Evolutionary conservation across 2,329 filamentous ascomycete species (phyloP).

Genomic region (Microdochium nivale): DNA sequence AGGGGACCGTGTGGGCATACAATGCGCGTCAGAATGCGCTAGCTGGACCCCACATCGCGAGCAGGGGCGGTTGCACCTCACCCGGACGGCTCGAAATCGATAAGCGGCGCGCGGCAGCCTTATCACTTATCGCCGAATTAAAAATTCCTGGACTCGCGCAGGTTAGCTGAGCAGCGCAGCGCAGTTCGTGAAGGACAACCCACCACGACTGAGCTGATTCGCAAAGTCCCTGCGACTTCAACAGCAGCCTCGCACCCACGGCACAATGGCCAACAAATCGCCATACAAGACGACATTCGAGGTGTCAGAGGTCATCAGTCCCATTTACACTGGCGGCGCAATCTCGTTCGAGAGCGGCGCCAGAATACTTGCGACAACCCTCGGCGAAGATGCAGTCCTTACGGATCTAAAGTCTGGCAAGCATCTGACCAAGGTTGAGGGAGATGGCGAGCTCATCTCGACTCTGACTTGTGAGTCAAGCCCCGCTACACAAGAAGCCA

Average conservation of each 20-base stretch:
- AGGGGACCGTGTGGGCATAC: too few species aligned
- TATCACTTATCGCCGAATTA: too few species aligned
- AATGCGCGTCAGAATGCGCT: too few species aligned
- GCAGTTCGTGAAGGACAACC: not conserved
- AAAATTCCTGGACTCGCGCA: too few species aligned
- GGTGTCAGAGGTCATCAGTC: slow-evolving; percentile 71
- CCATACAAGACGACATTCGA: slow-evolving; percentile 84
- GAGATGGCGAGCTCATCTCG: slow-evolving; percentile 74
- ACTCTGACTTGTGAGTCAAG: slow-evolving; percentile 51
- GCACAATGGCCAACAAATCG: slow-evolving; percentile 50
- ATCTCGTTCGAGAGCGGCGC: slow-evolving; percentile 76
- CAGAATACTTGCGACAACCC: slow-evolving; percentile 72
- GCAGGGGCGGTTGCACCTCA: too few species aligned
- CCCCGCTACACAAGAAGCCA: not conserved
- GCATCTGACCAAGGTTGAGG: slow-evolving; percentile 79
- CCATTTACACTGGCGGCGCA: slow-evolving; percentile 88
- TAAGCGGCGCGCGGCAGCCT: too few species aligned
- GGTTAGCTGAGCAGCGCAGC: too few species aligned
- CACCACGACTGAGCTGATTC: not conserved
- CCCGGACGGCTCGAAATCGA: too few species aligned
- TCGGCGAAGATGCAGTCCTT: slow-evolving; percentile 87
- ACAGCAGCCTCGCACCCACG: not conserved
- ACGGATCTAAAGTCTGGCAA: slow-evolving; percentile 77
- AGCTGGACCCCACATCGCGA: too few species aligned
- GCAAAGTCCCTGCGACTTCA: slow-evolving; percentile 2